Evolutionary conservation across 305 asterid genomes (phyloP), one percentile per base, ranked within the genome.

Genomic region (Fraxinus sp.): DNA sequence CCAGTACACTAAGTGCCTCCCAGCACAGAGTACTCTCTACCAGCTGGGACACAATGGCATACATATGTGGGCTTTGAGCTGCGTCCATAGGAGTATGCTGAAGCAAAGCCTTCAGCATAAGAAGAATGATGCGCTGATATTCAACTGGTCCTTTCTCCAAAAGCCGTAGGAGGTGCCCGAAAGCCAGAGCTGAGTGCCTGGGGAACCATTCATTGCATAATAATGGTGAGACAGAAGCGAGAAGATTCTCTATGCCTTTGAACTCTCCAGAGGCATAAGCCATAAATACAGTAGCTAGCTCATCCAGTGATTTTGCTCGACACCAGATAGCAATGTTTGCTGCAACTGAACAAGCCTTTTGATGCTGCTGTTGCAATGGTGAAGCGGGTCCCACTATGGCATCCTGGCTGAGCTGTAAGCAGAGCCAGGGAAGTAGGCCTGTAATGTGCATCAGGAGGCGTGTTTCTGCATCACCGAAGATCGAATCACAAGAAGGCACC

Each of bases 1-100:
- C 99, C 20, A 97, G 90, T 71, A 97, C 99, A 81, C 99, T 89
- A n/a, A 95, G 97, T 76, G 99, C 99, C 85, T 97, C 99, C 98
- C 97, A 93, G 90, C 98, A 93, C 74, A 97, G 86, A 30, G 98
- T 94, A 81, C 99, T 95, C 88, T 97, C 99, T 10, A 97, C 98
- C 66, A 97, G 92, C 84, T 95, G 99, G 68, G 99, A 97, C 44
- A 97, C 99, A 9, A 97, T 91, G 18, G 98, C 98, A 59, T 93
- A 97, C 99, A 97, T 97, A 78, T 97, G 98, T 10, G 98, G 99
- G 77, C 98, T 95, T 89, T 95, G 99, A 70, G 98, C 91, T 0
- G 99, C 93, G 82, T 97, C 98, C 83, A 95, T 97, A 3, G 98
- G 97, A 26, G 99, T 97, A 80, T 95, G 99, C 88, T 97, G 99